These are phyloP conservation scores for Cryphonectria carpinicola DNA, from an alignment of 2,329 filamentous ascomycete genomes.

Conservation along the genomic window DNA sequence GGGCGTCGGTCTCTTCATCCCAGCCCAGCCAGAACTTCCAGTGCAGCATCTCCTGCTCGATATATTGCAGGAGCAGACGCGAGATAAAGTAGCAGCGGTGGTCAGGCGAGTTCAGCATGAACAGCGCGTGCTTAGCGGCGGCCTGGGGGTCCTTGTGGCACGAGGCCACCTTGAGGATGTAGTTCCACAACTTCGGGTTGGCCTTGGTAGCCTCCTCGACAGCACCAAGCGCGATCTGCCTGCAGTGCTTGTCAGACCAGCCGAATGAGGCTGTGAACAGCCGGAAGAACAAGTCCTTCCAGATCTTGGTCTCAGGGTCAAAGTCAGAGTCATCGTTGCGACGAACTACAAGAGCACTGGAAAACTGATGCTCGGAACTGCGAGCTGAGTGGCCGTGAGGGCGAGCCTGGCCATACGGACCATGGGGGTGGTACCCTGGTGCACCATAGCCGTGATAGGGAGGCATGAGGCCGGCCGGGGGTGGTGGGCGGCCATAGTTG, in stretches of 20 bases:
- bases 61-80: constrained; percentile 43
- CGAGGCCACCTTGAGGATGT: constrained; percentile 39
- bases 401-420: not conserved
- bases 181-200: constrained; percentile 40
- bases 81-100: constrained; percentile 43
- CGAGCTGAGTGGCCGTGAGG: constrained; percentile 8
- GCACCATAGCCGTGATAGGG: constrained; percentile 8
- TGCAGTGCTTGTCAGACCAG: constrained; percentile 36
- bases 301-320: constrained; percentile 20
- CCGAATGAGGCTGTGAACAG: constrained; percentile 28
- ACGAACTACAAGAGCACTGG: constrained; percentile 22
- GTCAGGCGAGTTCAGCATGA: constrained; percentile 38
- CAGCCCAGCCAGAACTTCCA: constrained; percentile 41
- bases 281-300: constrained; percentile 24
- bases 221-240: constrained; percentile 28
- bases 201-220: constrained; percentile 31
- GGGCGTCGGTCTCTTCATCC: constrained; percentile 32
- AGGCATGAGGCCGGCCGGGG: constrained; percentile 7
- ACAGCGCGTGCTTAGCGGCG: constrained; percentile 38
- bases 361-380: not conserved
- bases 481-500: not conserved
- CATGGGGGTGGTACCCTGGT: not conserved
- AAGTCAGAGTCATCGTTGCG: constrained; percentile 20
- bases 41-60: constrained; percentile 40
- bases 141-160: constrained; percentile 35